A percentile compares a stretch with the other conserved stretches of the same genome.
Evolutionary conservation across 2,329 filamentous ascomycete species (phyloP).

Genomic region (Cercospora sojina): DNA sequence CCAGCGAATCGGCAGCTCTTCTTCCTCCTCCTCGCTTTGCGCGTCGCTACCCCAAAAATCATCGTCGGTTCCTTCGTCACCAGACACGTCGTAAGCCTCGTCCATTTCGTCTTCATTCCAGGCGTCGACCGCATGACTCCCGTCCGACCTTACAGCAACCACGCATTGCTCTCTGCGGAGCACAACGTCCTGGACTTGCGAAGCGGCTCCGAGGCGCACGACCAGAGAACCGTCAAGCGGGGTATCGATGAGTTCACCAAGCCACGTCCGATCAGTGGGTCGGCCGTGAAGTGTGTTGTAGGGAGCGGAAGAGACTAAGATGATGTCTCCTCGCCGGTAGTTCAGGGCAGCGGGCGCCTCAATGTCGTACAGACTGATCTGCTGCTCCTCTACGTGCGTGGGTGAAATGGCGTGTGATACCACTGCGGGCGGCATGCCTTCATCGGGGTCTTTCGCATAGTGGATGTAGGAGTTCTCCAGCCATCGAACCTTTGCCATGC

Average conservation of each 20-base stretch:
- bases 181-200: conserved; percentile 51
- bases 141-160: conserved; percentile 47
- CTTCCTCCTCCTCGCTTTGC: conserved; percentile 36
- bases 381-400: conserved; percentile 39
- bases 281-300: conserved; percentile 3
- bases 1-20: conserved; percentile 31
- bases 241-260: conserved; percentile 58
- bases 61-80: conserved; percentile 34
- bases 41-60: conserved; percentile 35
- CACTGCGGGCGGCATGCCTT: conserved; percentile 38
- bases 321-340: conserved; percentile 54
- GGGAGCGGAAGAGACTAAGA: conserved; percentile 42
- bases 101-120: conserved; percentile 43
- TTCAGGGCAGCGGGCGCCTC: conserved; percentile 51
- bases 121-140: conserved; percentile 28
- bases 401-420: conserved; percentile 25
- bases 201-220: conserved; percentile 54
- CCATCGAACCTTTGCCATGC: conserved; percentile 59
- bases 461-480: conserved; percentile 54
- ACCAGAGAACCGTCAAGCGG: conserved; percentile 54
- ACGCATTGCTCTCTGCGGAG: conserved; percentile 51
- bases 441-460: conserved; percentile 53
- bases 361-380: conserved; percentile 61
- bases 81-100: conserved; percentile 34
- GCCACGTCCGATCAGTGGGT: conserved; percentile 46